phyloP scores from a whole-genome alignment of 1,284 basidiomycete species.

The Kwoniella shivajii region DNA sequence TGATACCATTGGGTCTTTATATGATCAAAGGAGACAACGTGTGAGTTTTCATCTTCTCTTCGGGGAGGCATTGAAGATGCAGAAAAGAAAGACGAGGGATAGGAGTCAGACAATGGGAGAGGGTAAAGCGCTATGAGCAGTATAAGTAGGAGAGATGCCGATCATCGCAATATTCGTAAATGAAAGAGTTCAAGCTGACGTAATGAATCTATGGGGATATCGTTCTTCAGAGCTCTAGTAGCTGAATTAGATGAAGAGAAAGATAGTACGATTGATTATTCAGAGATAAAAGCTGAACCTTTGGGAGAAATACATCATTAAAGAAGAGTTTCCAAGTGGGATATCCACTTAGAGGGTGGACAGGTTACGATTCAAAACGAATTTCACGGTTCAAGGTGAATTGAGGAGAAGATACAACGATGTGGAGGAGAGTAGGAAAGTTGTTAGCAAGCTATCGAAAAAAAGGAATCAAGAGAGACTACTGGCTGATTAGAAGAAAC shows the following conservation, averaged over 20 bases:
- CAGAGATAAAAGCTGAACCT: conserved; percentile 82
- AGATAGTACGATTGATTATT: conserved; percentile 77
- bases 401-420: not conserved
- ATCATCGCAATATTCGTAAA: too few species aligned
- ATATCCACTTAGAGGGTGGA: not conserved
- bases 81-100: too few species aligned
- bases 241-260: conserved; percentile 86
- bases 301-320: conserved; percentile 45
- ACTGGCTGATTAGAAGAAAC: not conserved
- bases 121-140: not conserved
- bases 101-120: not conserved
- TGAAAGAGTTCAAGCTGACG: too few species aligned
- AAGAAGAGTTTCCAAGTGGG: not conserved
- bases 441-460: not conserved
- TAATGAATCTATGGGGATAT: not conserved
- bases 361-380: not conserved
- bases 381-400: not conserved
- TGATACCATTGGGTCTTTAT: conserved; percentile 93
- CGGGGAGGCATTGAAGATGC: too few species aligned
- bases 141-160: too few species aligned
- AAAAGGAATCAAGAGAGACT: not conserved
- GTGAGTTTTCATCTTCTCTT: too few species aligned
- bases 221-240: conserved; percentile 69
- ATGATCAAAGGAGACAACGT: conserved; percentile 98
- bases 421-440: not conserved